These are phyloP conservation scores for Phialocephala sp. DNA, from an alignment of 2,329 filamentous ascomycete genomes.

Conservation along the genomic window DNA sequence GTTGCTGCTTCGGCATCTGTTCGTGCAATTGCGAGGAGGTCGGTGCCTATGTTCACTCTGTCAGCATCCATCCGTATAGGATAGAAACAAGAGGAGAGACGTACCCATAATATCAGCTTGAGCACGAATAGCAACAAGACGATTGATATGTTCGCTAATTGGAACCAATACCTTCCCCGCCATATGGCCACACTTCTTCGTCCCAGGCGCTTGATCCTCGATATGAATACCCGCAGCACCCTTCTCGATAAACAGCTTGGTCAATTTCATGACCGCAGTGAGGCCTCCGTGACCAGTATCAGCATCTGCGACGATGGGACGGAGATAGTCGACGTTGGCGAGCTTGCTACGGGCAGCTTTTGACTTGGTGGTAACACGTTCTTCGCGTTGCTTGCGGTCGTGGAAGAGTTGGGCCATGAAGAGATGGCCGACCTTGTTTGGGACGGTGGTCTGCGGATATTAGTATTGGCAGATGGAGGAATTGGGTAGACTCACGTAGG, in stretches of 20 bases:
- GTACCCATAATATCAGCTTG: conserved; percentile 98
- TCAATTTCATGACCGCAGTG: conserved; percentile 99
- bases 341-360: conserved; percentile 74
- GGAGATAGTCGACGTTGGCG: conserved; percentile 88
- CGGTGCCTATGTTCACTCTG: conserved; percentile 59
- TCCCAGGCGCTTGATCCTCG: conserved; percentile 96
- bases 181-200: conserved; percentile 99
- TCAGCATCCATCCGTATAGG: background rate
- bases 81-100: conserved; percentile 5
- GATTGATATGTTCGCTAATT: conserved; percentile 97
- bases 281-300: conserved; percentile 97
- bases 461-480: background rate
- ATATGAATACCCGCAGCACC: conserved; percentile 98
- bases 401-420: conserved; percentile 99
- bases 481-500: conserved; percentile 65
- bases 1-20: conserved; percentile 98
- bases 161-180: conserved; percentile 97
- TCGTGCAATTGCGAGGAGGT: conserved; percentile 89
- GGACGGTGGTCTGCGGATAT: conserved; percentile 80
- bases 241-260: conserved; percentile 95
- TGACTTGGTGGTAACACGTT: conserved; percentile 75
- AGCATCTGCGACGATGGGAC: conserved; percentile 94
- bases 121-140: conserved; percentile 92
- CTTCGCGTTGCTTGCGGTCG: conserved; percentile 97
- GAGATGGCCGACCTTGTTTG: conserved; percentile 96